Conservation (phyloP, 208 protist species). For the Crithidia expoeki region DNA sequence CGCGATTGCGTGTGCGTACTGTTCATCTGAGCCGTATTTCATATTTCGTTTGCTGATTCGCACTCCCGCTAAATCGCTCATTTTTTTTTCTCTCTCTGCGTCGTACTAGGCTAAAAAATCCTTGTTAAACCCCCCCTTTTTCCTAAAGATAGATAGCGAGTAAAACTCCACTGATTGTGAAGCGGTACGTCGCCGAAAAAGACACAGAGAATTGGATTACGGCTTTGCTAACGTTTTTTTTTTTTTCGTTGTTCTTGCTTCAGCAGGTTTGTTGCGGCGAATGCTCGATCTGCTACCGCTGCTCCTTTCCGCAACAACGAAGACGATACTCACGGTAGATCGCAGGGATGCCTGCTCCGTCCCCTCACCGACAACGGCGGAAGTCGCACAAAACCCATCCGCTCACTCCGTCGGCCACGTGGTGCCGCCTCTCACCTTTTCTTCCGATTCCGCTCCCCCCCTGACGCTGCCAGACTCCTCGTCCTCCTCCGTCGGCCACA, state of each 20-base stretch:
- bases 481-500: neutral
- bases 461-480: conserved; percentile 12
- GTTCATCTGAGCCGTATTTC: no score
- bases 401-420: neutral
- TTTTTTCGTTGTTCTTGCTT: neutral
- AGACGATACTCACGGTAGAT: neutral
- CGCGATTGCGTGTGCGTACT: no score
- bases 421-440: neutral
- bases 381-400: neutral
- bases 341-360: neutral
- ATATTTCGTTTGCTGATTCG: no score
- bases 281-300: conserved; percentile 7
- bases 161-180: neutral
- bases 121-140: no score
- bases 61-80: no score
- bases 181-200: no score
- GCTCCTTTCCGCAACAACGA: conserved; percentile 7
- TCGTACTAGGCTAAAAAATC: no score
- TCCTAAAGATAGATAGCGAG: neutral
- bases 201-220: no score
- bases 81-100: no score
- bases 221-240: neutral
- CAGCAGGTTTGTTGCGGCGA: neutral
- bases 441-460: conserved; percentile 7
- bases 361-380: neutral